Conservation (phyloP, 2,329 filamentous ascomycete genomes). For the Zasmidium angulare region DNA sequence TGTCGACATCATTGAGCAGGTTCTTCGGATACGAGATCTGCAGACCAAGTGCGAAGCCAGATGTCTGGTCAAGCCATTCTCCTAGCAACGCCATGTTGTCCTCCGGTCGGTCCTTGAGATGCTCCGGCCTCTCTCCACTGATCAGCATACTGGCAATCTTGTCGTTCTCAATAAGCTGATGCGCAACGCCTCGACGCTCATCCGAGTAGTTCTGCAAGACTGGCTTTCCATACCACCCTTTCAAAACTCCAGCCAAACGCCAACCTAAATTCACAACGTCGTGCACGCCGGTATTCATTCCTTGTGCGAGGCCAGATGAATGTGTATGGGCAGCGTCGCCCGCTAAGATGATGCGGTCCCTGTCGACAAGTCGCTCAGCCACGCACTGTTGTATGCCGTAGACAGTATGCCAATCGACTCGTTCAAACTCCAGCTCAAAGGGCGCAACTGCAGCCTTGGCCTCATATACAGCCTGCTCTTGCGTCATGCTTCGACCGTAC, state of each 20-base stretch:
- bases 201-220: slow-evolving; percentile 14
- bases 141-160: slow-evolving; percentile 38
- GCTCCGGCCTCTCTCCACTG: slow-evolving; percentile 35
- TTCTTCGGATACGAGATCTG: slow-evolving; percentile 21
- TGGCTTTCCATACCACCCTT: slow-evolving; percentile 5
- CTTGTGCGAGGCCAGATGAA: slow-evolving; percentile 38
- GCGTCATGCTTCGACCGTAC: slow-evolving; percentile 35
- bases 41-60: slow-evolving; percentile 34
- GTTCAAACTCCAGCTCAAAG: slow-evolving; percentile 40
- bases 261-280: slow-evolving; percentile 40
- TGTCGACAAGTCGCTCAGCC: slow-evolving; percentile 1
- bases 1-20: slow-evolving; percentile 12
- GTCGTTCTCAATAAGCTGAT: slow-evolving; percentile 41
- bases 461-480: slow-evolving; percentile 40
- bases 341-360: slow-evolving; percentile 26
- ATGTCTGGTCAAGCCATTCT: slow-evolving; percentile 30
- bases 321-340: slow-evolving; percentile 38
- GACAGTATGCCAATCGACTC: slow-evolving; percentile 2
- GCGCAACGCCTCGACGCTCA: slow-evolving; percentile 12
- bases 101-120: not conserved
- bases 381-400: slow-evolving; percentile 5
- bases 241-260: slow-evolving; percentile 18
- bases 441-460: slow-evolving; percentile 42
- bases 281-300: slow-evolving; percentile 39
- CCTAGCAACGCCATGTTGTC: slow-evolving; percentile 32